Base-by-base conservation (phyloP, 139 green algal species). In the Trebouxia sp. region DNA sequence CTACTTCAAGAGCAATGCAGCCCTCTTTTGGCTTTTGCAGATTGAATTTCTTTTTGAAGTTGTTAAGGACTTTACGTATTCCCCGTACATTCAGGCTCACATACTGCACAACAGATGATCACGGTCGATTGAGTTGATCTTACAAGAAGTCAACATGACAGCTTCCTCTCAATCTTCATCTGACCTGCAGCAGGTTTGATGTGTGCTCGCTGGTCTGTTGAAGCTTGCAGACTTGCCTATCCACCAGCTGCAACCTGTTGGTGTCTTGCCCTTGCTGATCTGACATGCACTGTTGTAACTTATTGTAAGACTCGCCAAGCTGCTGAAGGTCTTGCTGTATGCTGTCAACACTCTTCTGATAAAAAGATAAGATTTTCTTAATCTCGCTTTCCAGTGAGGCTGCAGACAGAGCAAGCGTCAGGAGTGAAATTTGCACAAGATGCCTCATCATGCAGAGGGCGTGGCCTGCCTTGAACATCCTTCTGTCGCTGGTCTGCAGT, bases 81-180 rank as follows among this genome's bases (percentile, higher is more conserved):
- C 56, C 56, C 8, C 56, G n/a, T 39, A 67, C 56, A 67, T 67
- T 67, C 8, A 67, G 56, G 56, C 56, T 67, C 28, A 67, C 28
- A 14, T 67, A 67, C 56, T 67, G 56, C 56, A 67, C 22, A 30
- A 65, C 22, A 12, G 11, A 67, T 67, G 56, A 15, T 3, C 28
- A 20, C 28, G 15, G 28, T 42, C 14, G 22, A 8, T 65, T 30
- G 53, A 65, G 20, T 26, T 35, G 6, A n/a, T n/a, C 53, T 65
- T 65, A 26, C 15, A 5, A 28, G 53, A 28, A 65, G 15, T 5
- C 28, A 2, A 30, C 24, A 14, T 35, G 1, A 35, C 11, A 24
- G 24, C 28, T 24, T 14, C 56, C n/a, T n/a, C n/a, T n/a, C n/a
- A n/a, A n/a, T n/a, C n/a, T n/a, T n/a, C n/a, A n/a, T n/a, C n/a